A percentile compares a stretch with the other conserved stretches of the same genome.
Evolutionary conservation across 2,329 filamentous ascomycete genomes (phyloP).

Genomic region (Phialemoniopsis sp.): DNA sequence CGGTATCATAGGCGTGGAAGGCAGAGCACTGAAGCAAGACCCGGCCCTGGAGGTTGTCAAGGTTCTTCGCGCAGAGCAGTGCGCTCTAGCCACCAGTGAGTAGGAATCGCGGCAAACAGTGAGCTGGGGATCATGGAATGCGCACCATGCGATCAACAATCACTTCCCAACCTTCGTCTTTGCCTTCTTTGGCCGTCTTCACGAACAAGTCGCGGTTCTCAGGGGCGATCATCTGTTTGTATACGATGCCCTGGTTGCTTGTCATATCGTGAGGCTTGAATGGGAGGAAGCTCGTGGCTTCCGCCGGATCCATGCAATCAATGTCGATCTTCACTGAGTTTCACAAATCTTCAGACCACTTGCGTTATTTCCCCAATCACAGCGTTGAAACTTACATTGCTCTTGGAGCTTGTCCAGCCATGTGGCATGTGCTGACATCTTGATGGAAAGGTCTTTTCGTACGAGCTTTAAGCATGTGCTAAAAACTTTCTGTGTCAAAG

Average conservation of each 20-base stretch:
- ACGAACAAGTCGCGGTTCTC: slow-evolving; percentile 37
- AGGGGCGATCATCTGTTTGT: slow-evolving; percentile 36
- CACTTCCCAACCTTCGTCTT: slow-evolving; percentile 38
- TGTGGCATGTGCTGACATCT: slow-evolving; percentile 14
- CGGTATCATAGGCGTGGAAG: slow-evolving; percentile 37
- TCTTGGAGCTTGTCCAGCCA: slow-evolving; percentile 39
- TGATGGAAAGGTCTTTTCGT: not conserved
- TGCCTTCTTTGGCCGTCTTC: slow-evolving; percentile 35
- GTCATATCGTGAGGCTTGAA: slow-evolving; percentile 43
- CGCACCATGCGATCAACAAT: slow-evolving; percentile 41
- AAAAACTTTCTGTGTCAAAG: too few relatives aligned
- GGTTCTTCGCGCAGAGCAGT: slow-evolving; percentile 40
- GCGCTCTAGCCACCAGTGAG: slow-evolving; percentile 26
- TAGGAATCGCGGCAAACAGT: too few relatives aligned
- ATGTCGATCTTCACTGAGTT: slow-evolving; percentile 43
- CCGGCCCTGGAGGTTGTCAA: slow-evolving; percentile 38
- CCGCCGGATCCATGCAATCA: slow-evolving; percentile 45
- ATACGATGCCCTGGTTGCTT: slow-evolving; percentile 44
- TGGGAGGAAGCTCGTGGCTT: slow-evolving; percentile 25
- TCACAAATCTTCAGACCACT: not conserved
- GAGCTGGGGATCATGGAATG: not conserved
- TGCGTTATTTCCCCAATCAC: too few relatives aligned
- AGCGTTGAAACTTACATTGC: slow-evolving; percentile 31
- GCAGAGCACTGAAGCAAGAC: slow-evolving; percentile 44
- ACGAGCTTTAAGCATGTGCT: too few relatives aligned